Conservation (phyloP, 2,329 filamentous ascomycete genomes). For the Colletotrichum destructivum region DNA sequence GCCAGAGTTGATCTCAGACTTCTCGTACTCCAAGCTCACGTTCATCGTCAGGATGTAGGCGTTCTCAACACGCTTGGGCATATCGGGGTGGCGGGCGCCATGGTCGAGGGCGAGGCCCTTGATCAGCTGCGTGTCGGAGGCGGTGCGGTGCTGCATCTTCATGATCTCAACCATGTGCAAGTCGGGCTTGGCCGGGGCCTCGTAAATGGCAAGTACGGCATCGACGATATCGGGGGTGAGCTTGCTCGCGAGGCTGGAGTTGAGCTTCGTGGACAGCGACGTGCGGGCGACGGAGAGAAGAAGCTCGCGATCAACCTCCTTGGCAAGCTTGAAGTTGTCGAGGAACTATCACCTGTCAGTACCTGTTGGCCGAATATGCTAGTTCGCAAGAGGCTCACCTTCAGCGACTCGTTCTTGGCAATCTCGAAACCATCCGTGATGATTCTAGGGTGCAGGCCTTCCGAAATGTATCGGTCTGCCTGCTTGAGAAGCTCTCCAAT, state of each 20-base stretch:
- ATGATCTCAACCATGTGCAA: constrained; percentile 99
- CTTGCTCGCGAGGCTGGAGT: constrained; percentile 87
- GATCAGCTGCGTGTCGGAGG: constrained; percentile 96
- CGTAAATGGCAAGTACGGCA: constrained; percentile 94
- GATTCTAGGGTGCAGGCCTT: constrained; percentile 96
- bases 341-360: constrained; percentile 77
- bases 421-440: constrained; percentile 99
- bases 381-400: constrained; percentile 65
- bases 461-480: constrained; percentile 94
- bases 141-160: constrained; percentile 99
- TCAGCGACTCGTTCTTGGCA: constrained; percentile 92
- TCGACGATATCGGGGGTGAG: constrained; percentile 97
- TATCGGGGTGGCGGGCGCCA: constrained; percentile 95
- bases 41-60: constrained; percentile 96
- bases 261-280: constrained; percentile 95
- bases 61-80: constrained; percentile 97
- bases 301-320: constrained; percentile 92
- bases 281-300: constrained; percentile 94
- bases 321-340: constrained; percentile 90
- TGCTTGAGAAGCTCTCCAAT: constrained; percentile 98
- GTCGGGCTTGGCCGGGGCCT: constrained; percentile 91
- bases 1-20: constrained; percentile 98
- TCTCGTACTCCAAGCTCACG: constrained; percentile 98
- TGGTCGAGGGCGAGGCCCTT: constrained; percentile 94
- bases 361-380: neutral